phyloP scores from a whole-genome alignment of 208 protist genomes.

The Crithidia expoeki region DNA sequence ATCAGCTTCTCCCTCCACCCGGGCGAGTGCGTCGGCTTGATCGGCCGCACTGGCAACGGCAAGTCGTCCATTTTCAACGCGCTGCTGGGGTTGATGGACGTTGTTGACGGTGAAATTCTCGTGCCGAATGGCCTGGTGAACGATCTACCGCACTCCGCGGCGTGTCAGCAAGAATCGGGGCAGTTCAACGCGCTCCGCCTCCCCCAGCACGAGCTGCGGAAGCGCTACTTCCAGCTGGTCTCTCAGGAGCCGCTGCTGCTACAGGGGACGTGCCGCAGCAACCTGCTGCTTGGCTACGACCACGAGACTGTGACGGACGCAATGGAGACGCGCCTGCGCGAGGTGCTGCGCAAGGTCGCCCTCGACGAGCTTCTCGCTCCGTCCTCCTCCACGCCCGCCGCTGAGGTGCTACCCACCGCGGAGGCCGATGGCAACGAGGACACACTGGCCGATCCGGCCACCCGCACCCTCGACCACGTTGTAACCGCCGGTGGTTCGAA shows the following conservation, averaged over 20 bases:
- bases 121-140: constrained; percentile 32
- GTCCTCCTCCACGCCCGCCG: constrained; percentile 2
- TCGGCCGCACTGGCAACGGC: constrained; percentile 83
- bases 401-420: background rate
- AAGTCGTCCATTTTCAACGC: constrained; percentile 88
- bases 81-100: constrained; percentile 86
- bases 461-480: constrained; percentile 52
- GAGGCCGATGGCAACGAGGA: constrained; percentile 6
- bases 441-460: constrained; percentile 16
- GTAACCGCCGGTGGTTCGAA: constrained; percentile 83
- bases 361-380: constrained; percentile 48
- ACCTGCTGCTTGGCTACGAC: constrained; percentile 84
- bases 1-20: constrained; percentile 58
- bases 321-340: constrained; percentile 44
- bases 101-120: constrained; percentile 66
- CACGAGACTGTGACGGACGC: constrained; percentile 10
- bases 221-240: constrained; percentile 94
- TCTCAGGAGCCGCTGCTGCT: constrained; percentile 98
- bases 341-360: constrained; percentile 45
- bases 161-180: constrained; percentile 3
- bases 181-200: constrained; percentile 28
- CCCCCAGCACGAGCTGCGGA: constrained; percentile 68
- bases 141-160: constrained; percentile 24
- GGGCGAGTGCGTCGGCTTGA: constrained; percentile 68
- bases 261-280: constrained; percentile 93